Evolutionary conservation across 2,329 filamentous ascomycete species (phyloP).

Genomic region (Trichoderma brevicompactum): DNA sequence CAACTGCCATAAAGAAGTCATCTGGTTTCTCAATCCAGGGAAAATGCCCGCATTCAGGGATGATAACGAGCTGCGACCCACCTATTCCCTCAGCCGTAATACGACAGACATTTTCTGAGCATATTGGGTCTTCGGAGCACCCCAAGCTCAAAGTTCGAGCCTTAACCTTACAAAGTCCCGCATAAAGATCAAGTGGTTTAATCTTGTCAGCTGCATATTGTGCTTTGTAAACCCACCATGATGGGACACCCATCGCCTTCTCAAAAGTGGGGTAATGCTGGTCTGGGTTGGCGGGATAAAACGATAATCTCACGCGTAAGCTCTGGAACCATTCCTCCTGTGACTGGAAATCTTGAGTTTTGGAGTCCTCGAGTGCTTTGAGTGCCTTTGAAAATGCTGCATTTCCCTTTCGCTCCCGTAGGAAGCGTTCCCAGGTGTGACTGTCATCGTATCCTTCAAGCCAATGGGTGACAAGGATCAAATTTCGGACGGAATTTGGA

Average conservation of each 20-base stretch:
- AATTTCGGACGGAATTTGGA: not conserved
- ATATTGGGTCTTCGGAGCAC: not conserved
- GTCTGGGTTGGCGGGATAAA: conserved; percentile 2
- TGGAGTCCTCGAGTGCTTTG: not conserved
- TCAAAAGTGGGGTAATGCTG: conserved; percentile 5
- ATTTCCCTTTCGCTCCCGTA: not conserved
- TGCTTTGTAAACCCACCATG: conserved; percentile 1
- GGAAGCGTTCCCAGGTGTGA: not conserved
- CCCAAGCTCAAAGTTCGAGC: conserved; percentile 1
- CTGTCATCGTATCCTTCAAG: conserved; percentile 2
- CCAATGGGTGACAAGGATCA: conserved; percentile 2
- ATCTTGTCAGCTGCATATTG: not conserved
- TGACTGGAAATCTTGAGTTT: not conserved
- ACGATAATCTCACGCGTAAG: conserved; percentile 7
- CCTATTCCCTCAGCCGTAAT: not conserved
- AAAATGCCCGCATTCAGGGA: not conserved
- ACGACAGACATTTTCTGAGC: not conserved
- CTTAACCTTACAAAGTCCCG: not conserved
- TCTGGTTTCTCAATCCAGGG: conserved; percentile 6
- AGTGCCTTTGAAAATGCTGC: not conserved
- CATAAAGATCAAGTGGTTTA: not conserved
- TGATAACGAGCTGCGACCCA: not conserved
- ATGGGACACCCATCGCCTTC: conserved; percentile 3
- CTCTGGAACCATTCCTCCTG: not conserved
- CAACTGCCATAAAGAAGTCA: not conserved